Conservation (phyloP, 345 rosid species). For the Boechera stricta region DNA sequence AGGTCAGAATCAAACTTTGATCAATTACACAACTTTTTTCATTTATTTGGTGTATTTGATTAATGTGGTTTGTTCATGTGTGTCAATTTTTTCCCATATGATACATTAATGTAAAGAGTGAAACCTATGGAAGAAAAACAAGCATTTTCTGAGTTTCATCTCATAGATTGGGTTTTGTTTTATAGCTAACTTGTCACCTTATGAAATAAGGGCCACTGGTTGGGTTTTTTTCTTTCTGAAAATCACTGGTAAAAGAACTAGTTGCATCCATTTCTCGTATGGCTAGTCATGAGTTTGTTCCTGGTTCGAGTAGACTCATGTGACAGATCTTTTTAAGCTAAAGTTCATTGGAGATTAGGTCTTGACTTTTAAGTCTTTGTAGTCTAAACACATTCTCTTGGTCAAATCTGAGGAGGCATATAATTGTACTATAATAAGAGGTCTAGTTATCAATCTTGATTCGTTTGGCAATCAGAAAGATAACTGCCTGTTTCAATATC, state of each 20-base stretch:
- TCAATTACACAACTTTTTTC: conserved; percentile 18
- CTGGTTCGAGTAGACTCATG: conserved; percentile 11
- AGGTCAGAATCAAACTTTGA: conserved; percentile 49
- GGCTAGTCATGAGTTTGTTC: not conserved
- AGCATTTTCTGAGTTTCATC: not conserved
- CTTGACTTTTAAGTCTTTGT: conserved; percentile 15
- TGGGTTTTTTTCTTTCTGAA: not conserved
- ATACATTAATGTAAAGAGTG: not conserved
- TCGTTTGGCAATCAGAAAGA: not conserved
- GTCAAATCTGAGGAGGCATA: not conserved
- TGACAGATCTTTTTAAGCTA: not conserved
- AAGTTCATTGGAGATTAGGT: conserved; percentile 11
- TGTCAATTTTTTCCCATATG: no score
- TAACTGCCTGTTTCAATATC: not conserved
- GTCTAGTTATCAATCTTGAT: conserved; percentile 3
- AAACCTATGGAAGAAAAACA: no score
- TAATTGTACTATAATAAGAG: not conserved
- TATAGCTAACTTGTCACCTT: not conserved
- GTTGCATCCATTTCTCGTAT: not conserved
- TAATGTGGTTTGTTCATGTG: no score
- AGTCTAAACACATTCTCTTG: conserved; percentile 1
- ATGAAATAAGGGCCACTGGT: not conserved
- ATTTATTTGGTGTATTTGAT: not conserved
- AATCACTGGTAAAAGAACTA: not conserved
- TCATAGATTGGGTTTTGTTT: not conserved